Conservation (phyloP, 176 grass and related monocot genomes). For the Elymus sibiricus region DNA sequence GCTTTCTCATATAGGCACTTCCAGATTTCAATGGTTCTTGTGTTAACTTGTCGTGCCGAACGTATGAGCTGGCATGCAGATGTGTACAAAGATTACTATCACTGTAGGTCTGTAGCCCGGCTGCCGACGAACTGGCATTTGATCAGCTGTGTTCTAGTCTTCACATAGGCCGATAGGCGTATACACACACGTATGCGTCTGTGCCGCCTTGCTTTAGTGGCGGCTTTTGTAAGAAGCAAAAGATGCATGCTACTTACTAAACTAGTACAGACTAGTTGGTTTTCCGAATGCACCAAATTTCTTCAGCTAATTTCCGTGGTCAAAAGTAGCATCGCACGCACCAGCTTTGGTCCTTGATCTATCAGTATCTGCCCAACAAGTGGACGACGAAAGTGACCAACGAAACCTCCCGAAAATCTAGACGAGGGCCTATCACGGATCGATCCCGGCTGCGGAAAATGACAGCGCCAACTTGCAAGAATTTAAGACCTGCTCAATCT, state of each 20-base stretch:
- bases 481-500: neutral
- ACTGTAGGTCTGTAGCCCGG: no score
- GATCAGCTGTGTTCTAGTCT: neutral
- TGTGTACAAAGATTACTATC: no score
- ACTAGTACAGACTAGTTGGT: neutral
- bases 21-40: neutral
- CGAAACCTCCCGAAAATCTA: neutral
- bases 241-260: no score
- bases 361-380: neutral
- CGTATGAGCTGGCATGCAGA: no score
- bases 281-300: neutral
- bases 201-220: neutral
- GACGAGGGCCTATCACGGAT: neutral
- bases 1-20: neutral
- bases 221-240: neutral
- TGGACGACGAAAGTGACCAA: neutral
- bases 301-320: neutral
- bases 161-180: no score
- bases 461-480: neutral
- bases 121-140: neutral
- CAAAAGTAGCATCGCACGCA: neutral
- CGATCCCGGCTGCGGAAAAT: neutral
- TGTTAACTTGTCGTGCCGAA: neutral
- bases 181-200: neutral
- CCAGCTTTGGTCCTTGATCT: neutral